Conservation (phyloP, 345 rosid species). For the Punica granatum region DNA sequence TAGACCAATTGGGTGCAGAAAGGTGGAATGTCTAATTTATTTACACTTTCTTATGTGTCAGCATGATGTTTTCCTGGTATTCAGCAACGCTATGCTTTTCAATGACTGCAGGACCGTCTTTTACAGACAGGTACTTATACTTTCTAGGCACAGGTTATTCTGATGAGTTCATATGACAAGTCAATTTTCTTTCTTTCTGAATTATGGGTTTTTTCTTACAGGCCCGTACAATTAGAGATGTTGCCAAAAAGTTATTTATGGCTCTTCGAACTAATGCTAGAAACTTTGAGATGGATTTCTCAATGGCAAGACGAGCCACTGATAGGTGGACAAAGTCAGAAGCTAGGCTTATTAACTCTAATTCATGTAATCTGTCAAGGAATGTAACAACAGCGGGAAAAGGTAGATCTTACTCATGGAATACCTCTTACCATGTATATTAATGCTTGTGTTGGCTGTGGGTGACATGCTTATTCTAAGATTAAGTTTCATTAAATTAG, state of each 20-base stretch:
- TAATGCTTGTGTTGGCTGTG: not conserved
- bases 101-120: not conserved
- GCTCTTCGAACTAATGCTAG: constrained; percentile 18
- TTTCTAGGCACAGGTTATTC: not conserved
- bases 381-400: not conserved
- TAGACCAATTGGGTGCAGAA: not conserved
- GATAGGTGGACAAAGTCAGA: constrained; percentile 17
- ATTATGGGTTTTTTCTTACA: constrained; percentile 7
- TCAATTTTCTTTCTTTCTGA: not conserved
- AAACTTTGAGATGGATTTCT: constrained; percentile 20
- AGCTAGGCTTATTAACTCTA: constrained; percentile 4
- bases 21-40: not conserved
- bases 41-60: not conserved
- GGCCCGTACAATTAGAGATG: constrained; percentile 28
- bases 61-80: constrained; percentile 6
- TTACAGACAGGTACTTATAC: constrained; percentile 4
- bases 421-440: not conserved
- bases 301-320: not conserved
- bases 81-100: constrained; percentile 6
- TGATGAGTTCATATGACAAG: not conserved
- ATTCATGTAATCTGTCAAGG: not conserved
- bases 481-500: no score
- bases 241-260: constrained; percentile 21
- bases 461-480: not conserved
- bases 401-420: not conserved